Base-by-base conservation (phyloP, 164 flowering plant species). In the Aristolochia californica region DNA sequence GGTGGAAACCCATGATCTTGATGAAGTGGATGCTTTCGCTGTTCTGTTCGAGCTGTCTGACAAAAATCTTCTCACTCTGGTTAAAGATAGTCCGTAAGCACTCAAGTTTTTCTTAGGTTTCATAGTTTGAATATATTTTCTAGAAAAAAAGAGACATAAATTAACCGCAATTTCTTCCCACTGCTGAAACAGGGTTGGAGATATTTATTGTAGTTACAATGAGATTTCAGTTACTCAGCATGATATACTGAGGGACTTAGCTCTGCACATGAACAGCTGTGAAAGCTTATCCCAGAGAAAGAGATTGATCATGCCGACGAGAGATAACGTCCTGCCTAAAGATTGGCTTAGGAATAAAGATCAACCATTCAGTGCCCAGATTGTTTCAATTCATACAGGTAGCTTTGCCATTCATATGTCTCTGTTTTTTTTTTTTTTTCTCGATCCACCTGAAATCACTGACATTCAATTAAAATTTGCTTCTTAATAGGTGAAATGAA, bases 361-460 rank as follows among this genome's bases (percentile, higher is more conserved):
- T 59, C 54, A 70, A 24, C 78, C 87, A 23, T 88, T 81, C 55
- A 58, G 74, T 64, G 85, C 94, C 45, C 85, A 64, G 43, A 72
- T 83, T 67, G 84, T 88, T 57, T 82, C 96, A 47, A 49, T 85
- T 45, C 80, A 82, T 65, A 85, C 91, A 66, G 93, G 96, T 88
- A 73, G 13, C 40, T 34, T 34, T 34, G 40, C 10, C 1, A 34
- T 34, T 34, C n/a, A 12, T 43, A 25, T 20, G n/a, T 20, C 34
- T 14, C n/a, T 23, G 13, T 45, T 14, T 5, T 45, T 21, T 24
- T n/a, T 9, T 20, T 25, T 10, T 43, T 28, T 28, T 28, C 30
- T 34, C 11, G 40, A 34, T 34, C 40, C 40, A 34, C 40, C 5
- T 1, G 40, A 34, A 34, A 9, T 34, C 40, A 28, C 30, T 2